Conservation (phyloP, 192 early-diverging fungal species). For the Podila verticillata region DNA sequence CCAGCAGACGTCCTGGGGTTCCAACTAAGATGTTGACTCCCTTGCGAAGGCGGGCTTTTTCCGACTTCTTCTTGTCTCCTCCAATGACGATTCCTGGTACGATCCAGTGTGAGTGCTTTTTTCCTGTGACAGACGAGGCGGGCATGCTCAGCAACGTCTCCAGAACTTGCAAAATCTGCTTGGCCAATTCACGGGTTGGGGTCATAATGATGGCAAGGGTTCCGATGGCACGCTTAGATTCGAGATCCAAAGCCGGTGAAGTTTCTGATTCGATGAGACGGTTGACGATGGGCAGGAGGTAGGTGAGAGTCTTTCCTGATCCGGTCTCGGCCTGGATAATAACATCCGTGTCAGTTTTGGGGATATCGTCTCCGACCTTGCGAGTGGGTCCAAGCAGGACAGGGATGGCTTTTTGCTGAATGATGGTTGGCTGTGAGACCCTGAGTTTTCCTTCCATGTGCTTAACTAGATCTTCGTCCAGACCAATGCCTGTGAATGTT, state of each 20-base stretch:
- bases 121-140: constrained; percentile 49
- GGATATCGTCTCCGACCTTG: constrained; percentile 54
- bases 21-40: constrained; percentile 91
- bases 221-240: constrained; percentile 77
- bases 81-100: constrained; percentile 86
- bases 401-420: constrained; percentile 90
- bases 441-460: constrained; percentile 79
- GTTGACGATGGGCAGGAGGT: constrained; percentile 92
- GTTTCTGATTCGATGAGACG: constrained; percentile 73
- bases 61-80: constrained; percentile 83
- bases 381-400: constrained; percentile 64
- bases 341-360: constrained; percentile 71
- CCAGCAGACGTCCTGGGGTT: constrained; percentile 95
- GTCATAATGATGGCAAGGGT: constrained; percentile 92
- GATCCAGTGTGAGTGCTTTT: constrained; percentile 75
- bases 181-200: constrained; percentile 98
- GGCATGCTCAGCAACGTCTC: constrained; percentile 73
- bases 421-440: constrained; percentile 84
- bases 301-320: constrained; percentile 97
- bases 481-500: constrained; percentile 82
- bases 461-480: constrained; percentile 73
- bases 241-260: constrained; percentile 34
- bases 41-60: constrained; percentile 84
- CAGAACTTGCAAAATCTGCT: constrained; percentile 89
- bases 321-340: constrained; percentile 97